Conservation (phyloP, 2,329 filamentous ascomycete genomes). For the Cladophialophora bantiana region DNA sequence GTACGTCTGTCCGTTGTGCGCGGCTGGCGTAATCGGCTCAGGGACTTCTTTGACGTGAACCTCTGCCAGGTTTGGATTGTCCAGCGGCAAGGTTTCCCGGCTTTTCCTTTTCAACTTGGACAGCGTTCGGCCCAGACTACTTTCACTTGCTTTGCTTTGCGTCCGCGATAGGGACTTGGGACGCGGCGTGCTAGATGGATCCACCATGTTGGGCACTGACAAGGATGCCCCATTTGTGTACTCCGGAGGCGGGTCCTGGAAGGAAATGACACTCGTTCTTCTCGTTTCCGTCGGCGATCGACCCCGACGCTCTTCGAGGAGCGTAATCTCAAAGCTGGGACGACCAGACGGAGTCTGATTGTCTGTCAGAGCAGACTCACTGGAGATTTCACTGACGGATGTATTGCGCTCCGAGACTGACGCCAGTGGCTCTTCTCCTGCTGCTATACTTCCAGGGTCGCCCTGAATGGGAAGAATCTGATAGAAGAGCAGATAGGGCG, state of each 20-base stretch:
- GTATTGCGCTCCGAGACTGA: constrained; percentile 37
- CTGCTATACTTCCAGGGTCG: constrained; percentile 53
- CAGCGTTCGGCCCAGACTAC: constrained; percentile 35
- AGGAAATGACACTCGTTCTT: constrained; percentile 43
- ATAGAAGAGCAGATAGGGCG: constrained; percentile 93
- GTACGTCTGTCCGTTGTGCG: background rate
- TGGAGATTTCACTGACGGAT: constrained; percentile 33
- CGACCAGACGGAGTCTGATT: constrained; percentile 40
- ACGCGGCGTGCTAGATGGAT: constrained; percentile 21
- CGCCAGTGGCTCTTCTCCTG: constrained; percentile 46
- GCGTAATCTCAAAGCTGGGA: constrained; percentile 50
- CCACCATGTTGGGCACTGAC: constrained; percentile 21
- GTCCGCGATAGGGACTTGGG: constrained; percentile 14
- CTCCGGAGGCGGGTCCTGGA: constrained; percentile 40
- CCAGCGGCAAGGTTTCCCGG: constrained; percentile 28
- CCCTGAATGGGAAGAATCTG: constrained; percentile 89
- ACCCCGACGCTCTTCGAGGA: constrained; percentile 40
- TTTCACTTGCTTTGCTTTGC: constrained; percentile 36
- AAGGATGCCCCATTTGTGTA: constrained; percentile 23
- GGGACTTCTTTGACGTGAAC: constrained; percentile 25
- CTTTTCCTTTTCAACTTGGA: constrained; percentile 33
- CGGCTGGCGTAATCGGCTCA: constrained; percentile 10
- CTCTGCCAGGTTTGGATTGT: constrained; percentile 15
- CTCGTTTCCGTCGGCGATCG: constrained; percentile 38
- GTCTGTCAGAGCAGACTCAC: constrained; percentile 24